A percentile compares a stretch with the other conserved stretches of the same genome.
Evolutionary conservation across 148 eudicot species (phyloP).

Genomic region (Camellia sinensis): DNA sequence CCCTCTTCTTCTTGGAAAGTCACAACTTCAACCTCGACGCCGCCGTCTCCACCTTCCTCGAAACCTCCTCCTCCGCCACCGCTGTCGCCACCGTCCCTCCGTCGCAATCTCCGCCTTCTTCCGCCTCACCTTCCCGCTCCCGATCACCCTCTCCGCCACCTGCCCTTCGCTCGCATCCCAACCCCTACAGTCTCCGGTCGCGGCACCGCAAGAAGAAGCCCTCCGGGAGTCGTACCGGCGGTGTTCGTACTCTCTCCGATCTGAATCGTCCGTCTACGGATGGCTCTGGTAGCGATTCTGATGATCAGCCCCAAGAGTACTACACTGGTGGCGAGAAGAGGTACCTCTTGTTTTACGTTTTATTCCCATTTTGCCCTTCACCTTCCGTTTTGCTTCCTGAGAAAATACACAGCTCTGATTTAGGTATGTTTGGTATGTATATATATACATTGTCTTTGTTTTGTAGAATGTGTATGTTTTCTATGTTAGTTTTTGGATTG

Average conservation of each 20-base stretch:
- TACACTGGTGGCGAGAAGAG: conserved; percentile 74
- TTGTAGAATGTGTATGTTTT: background rate
- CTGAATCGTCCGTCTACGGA: conserved; percentile 34
- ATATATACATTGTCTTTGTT: background rate
- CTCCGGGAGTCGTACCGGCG: conserved; percentile 24
- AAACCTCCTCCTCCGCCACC: conserved; percentile 35
- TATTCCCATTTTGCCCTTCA: background rate
- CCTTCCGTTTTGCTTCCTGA: background rate
- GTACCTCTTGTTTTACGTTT: conserved; percentile 19
- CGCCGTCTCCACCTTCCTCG: conserved; percentile 79
- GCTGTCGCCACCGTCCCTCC: conserved; percentile 12
- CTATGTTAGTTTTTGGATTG: background rate
- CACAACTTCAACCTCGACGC: conserved; percentile 74
- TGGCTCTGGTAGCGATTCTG: conserved; percentile 50
- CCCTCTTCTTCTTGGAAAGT: conserved; percentile 67
- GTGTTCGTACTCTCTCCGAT: conserved; percentile 59
- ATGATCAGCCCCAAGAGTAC: conserved; percentile 49
- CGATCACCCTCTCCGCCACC: conserved; percentile 47
- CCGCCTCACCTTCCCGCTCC: conserved; percentile 45
- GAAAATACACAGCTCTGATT: background rate
- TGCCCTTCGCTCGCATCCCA: conserved; percentile 16
- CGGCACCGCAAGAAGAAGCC: conserved; percentile 22
- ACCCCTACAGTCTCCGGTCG: conserved; percentile 44
- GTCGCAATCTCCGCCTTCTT: conserved; percentile 14
- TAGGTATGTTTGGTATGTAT: background rate